Conservation (phyloP, 257 asterid genomes). For the Capsicum chinense region DNA sequence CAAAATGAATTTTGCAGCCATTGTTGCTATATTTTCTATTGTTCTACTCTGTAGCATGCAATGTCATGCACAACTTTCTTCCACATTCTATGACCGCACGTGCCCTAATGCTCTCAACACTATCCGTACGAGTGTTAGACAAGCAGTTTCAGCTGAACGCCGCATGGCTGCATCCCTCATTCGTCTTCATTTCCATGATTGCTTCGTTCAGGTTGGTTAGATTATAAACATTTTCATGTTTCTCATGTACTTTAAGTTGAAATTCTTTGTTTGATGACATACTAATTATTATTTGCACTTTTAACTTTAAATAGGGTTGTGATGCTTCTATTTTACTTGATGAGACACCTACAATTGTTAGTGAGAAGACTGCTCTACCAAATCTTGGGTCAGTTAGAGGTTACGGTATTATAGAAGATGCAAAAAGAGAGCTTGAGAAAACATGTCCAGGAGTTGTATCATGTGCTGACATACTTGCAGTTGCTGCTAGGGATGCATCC, state of each 20-base stretch:
- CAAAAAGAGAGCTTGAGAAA: conserved; percentile 6
- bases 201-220: not conserved
- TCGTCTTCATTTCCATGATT: not conserved
- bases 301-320: not conserved
- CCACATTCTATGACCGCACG: not conserved
- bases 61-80: conserved; percentile 23
- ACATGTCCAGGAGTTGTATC: conserved; percentile 21
- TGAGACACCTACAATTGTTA: not conserved
- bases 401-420: not conserved
- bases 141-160: conserved; percentile 6
- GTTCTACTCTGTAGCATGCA: conserved; percentile 5
- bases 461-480: conserved; percentile 9
- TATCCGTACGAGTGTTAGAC: not conserved
- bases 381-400: conserved; percentile 26
- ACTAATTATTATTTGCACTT: not conserved
- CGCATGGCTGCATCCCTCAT: conserved; percentile 25
- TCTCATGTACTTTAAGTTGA: not conserved
- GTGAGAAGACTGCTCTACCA: not conserved
- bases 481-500: conserved; percentile 26
- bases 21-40: conserved; percentile 8
- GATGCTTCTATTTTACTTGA: conserved; percentile 29
- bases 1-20: not conserved
- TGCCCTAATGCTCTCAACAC: conserved; percentile 8
- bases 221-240: not conserved
- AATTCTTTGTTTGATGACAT: not conserved